phyloP scores from a whole-genome alignment of 805 yeast species.

The Pichia occidentalis region DNA sequence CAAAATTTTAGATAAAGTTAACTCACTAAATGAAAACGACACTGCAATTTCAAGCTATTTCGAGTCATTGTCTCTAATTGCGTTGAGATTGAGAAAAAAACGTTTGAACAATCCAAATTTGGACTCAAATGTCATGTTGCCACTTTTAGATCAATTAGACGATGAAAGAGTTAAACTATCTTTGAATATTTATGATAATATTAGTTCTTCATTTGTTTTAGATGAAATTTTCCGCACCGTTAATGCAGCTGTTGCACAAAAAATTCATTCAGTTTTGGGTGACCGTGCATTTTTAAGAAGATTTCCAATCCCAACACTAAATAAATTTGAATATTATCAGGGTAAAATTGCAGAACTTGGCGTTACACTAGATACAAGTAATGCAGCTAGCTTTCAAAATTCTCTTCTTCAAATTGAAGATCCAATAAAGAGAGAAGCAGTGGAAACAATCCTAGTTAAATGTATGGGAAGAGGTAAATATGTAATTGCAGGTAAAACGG shows the following conservation, averaged over 20 bases:
- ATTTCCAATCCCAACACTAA: conserved; percentile 76
- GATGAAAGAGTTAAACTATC: conserved; percentile 73
- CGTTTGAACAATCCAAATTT: conserved; percentile 47
- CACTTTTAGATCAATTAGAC: conserved; percentile 73
- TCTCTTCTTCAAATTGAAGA: conserved; percentile 63
- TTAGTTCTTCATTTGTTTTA: conserved; percentile 49
- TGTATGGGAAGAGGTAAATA: conserved; percentile 83
- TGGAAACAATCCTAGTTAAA: conserved; percentile 75
- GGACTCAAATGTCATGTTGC: conserved; percentile 46
- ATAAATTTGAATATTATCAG: conserved; percentile 73
- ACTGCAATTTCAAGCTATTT: conserved; percentile 58
- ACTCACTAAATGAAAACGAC: conserved; percentile 31
- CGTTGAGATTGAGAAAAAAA: conserved; percentile 64
- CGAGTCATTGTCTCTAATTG: conserved; percentile 55
- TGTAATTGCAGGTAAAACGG: conserved; percentile 80
- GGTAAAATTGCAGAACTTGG: conserved; percentile 63
- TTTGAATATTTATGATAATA: conserved; percentile 64
- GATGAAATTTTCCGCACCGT: conserved; percentile 76
- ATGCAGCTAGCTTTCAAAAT: conserved; percentile 62
- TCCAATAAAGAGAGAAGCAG: conserved; percentile 56
- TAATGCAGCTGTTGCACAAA: conserved; percentile 80
- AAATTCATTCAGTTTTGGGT: conserved; percentile 67
- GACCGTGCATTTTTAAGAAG: conserved; percentile 79
- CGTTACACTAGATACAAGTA: conserved; percentile 63
- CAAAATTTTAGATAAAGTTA: conserved; percentile 32